Evolutionary conservation across 441 rosid genomes (phyloP), one percentile per base, ranked within the genome.

Genomic region (Populus hybrid): DNA sequence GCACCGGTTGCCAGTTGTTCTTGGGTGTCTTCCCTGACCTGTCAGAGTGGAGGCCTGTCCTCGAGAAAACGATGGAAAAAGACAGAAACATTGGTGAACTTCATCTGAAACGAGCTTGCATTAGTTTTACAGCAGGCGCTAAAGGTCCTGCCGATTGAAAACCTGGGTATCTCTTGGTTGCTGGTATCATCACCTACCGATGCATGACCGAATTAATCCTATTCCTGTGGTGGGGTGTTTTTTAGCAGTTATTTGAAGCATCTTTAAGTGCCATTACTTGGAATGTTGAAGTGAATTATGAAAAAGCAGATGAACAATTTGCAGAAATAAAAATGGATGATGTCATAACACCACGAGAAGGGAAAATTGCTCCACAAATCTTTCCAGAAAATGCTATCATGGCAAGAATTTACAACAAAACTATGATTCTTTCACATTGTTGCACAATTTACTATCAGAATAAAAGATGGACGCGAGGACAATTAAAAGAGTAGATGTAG

Each of bases 401-500:
- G 66, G 26, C 6, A 21, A 61, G 66, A 61, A 10, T 61, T n/a
- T 61, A 61, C 10, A 61, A 21, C 66, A 57, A 69, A 67, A 67
- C 65, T 67, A 78, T 1, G 50, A 32, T 10, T 70, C 16, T 77
- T 80, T 77, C 4, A 8, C 10, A 50, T 23, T 70, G 67, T 42
- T 68, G 61, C 36, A 63, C n/a, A 67, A 10, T 68, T 30, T 38
- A 68, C 7, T 5, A 67, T 80, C 71, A 0, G 80, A 69, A 54
- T 64, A 65, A 23, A 69, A 75, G 8, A 76, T 8, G 34, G 86
- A 75, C 9, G 84, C n/a, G 11, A 74, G 1, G 21, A 73, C 78
- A 65, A 83, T 78, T 46, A 65, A 54, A 73, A 81, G 78, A 34
- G 84, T 73, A 9, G 81, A 75, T 32, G 73, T 40, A 42, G 74